These are phyloP conservation scores for Gaeumannomyces sp. DNA, from an alignment of 2,329 filamentous ascomycete species.

Conservation along the genomic window DNA sequence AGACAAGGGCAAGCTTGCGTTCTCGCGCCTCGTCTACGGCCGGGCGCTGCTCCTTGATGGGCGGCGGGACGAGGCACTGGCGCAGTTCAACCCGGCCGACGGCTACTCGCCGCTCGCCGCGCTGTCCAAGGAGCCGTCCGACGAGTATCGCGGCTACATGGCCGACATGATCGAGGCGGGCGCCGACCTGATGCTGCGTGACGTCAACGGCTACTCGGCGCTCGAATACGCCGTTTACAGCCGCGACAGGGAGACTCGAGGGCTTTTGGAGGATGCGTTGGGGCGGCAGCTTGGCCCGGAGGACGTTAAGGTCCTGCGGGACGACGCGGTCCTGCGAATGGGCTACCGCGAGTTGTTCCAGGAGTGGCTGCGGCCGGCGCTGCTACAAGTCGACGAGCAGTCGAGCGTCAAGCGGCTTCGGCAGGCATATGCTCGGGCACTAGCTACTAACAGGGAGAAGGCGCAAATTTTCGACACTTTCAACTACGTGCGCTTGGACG, in stretches of 20 bases:
- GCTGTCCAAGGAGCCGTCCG: slow-evolving; percentile 31
- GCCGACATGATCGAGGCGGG: slow-evolving; percentile 25
- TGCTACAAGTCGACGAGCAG: slow-evolving; percentile 18
- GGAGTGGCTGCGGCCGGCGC: slow-evolving; percentile 27
- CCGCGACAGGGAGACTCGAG: slow-evolving; percentile 20
- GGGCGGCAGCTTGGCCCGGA: neutral
- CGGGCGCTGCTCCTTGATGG: slow-evolving; percentile 22
- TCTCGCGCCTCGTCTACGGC: slow-evolving; percentile 28
- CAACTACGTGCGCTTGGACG: slow-evolving; percentile 22
- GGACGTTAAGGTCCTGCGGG: slow-evolving; percentile 12
- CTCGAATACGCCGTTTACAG: slow-evolving; percentile 31
- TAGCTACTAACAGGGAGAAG: slow-evolving; percentile 18
- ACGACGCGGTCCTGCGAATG: slow-evolving; percentile 26
- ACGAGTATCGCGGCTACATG: slow-evolving; percentile 29
- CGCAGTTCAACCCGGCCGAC: slow-evolving; percentile 22
- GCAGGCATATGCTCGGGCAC: neutral
- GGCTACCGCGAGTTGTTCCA: slow-evolving; percentile 31
- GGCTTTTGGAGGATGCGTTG: slow-evolving; percentile 24
- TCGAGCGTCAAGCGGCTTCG: neutral
- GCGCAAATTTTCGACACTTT: slow-evolving; percentile 21
- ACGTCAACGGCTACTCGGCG: slow-evolving; percentile 30
- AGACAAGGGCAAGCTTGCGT: slow-evolving; percentile 24
- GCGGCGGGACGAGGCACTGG: slow-evolving; percentile 20
- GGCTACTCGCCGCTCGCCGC: slow-evolving; percentile 28
- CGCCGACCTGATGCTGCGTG: slow-evolving; percentile 25